Percentiles rank a stretch among this genome's conserved stretches.
These are phyloP conservation scores for Exophiala dermatitidis DNA, from an alignment of 2,329 filamentous ascomycete genomes.

Conservation along the genomic window DNA sequence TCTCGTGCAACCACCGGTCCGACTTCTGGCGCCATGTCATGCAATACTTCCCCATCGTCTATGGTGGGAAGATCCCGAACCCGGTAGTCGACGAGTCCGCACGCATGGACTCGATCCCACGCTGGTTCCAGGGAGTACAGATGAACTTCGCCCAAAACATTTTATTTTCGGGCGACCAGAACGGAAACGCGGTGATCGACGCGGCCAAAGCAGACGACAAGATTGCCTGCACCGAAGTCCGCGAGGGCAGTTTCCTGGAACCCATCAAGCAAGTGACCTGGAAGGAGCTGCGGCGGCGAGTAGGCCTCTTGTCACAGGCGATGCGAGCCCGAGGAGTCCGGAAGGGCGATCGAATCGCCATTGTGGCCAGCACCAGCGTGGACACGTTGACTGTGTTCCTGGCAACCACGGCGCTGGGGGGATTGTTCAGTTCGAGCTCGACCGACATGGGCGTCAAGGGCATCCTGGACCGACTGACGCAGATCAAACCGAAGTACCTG, in stretches of 20 bases:
- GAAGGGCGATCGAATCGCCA: conserved; percentile 66
- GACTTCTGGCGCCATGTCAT: conserved; percentile 63
- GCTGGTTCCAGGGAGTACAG: conserved; percentile 67
- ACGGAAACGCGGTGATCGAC: conserved; percentile 38
- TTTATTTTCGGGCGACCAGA: conserved; percentile 45
- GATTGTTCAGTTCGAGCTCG: conserved; percentile 65
- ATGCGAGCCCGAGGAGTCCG: conserved; percentile 59
- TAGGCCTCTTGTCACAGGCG: conserved; percentile 56
- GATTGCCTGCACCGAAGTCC: conserved; percentile 62
- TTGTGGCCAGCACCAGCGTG: conserved; percentile 67
- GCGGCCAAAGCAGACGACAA: conserved; percentile 62
- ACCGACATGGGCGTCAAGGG: conserved; percentile 80
- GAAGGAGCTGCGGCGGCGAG: conserved; percentile 55
- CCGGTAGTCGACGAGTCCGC: conserved; percentile 61
- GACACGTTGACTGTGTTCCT: conserved; percentile 67
- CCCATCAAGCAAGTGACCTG: conserved; percentile 53
- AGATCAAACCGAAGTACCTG: conserved; percentile 70
- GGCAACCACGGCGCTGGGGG: conserved; percentile 63
- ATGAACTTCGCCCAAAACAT: conserved; percentile 78
- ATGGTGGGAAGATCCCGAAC: conserved; percentile 47
- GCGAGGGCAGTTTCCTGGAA: conserved; percentile 33
- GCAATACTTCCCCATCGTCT: conserved; percentile 52
- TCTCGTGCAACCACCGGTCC: conserved; percentile 55
- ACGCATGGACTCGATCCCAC: conserved; percentile 62
- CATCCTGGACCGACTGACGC: conserved; percentile 64